Conservation (phyloP, 2,329 filamentous ascomycete genomes). For the Huntiella moniliformis region DNA sequence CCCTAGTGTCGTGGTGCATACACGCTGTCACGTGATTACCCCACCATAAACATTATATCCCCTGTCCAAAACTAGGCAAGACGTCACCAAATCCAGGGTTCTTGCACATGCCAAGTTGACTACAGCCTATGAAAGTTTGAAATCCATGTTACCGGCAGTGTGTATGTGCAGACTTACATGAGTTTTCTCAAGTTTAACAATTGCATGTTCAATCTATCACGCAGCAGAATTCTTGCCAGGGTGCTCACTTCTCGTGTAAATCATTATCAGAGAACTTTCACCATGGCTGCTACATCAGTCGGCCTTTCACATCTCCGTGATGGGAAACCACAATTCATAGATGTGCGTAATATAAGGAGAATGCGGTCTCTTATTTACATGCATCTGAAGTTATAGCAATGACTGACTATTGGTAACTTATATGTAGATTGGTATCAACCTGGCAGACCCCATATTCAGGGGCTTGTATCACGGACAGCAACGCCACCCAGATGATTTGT, state of each 20-base stretch:
- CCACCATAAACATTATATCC: neutral
- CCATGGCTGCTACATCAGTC: neutral
- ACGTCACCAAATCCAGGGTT: no score
- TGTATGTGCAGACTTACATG: no score
- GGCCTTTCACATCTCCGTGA: slow-evolving; percentile 1
- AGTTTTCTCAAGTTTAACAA: neutral
- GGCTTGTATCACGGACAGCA: slow-evolving; percentile 70
- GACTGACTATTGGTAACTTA: neutral
- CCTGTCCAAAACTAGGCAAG: no score
- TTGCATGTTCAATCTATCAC: neutral
- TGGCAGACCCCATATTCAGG: slow-evolving; percentile 78
- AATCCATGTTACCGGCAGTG: no score
- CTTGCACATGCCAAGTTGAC: no score
- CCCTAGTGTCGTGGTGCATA: neutral
- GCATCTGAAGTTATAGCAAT: neutral
- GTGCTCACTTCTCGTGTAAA: no score
- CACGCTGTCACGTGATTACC: slow-evolving; percentile 5
- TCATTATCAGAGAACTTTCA: neutral
- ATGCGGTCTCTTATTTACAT: neutral
- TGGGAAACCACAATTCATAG: slow-evolving; percentile 34
- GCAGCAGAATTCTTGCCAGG: neutral
- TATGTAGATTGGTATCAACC: slow-evolving; percentile 71
- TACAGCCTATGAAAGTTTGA: no score
- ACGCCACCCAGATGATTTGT: slow-evolving; percentile 53
- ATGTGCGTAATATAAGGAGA: slow-evolving; percentile 28